Percentiles rank a stretch among this genome's conserved stretches.
Evolutionary conservation across 202 grass and related monocot species (phyloP).

Genomic region (Cymbopogon flexuosus): DNA sequence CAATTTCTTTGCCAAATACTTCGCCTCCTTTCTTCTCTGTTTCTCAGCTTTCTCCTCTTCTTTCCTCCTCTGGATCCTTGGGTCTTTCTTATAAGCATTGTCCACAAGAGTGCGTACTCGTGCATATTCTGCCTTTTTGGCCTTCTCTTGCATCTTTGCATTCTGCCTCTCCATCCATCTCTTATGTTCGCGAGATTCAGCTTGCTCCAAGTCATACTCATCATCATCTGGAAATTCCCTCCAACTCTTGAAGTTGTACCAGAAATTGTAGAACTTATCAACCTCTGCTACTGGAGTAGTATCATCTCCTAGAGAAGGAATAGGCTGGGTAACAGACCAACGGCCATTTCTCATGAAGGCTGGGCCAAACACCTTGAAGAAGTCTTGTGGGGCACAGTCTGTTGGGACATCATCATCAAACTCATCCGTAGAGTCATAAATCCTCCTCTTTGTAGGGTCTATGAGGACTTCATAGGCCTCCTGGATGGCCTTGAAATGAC

Average conservation of each 20-base stretch:
- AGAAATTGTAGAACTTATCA: background rate
- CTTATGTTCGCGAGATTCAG: background rate
- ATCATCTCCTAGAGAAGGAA: background rate
- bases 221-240: background rate
- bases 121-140: background rate
- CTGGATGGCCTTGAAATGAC: no score
- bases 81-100: background rate
- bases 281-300: background rate
- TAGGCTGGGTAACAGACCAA: no score
- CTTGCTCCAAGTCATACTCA: background rate
- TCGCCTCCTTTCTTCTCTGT: background rate
- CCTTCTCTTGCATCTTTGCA: background rate
- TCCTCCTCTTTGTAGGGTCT: no score
- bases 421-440: no score
- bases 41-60: background rate
- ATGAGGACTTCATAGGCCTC: no score
- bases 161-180: background rate
- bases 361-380: no score
- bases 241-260: background rate
- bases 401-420: no score
- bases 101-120: background rate
- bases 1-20: conserved; percentile 47
- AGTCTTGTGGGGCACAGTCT: no score
- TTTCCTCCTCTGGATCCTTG: background rate
- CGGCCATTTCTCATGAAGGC: no score